Conservation (phyloP, 176 grass and related monocot species). For the Musa acuminata region DNA sequence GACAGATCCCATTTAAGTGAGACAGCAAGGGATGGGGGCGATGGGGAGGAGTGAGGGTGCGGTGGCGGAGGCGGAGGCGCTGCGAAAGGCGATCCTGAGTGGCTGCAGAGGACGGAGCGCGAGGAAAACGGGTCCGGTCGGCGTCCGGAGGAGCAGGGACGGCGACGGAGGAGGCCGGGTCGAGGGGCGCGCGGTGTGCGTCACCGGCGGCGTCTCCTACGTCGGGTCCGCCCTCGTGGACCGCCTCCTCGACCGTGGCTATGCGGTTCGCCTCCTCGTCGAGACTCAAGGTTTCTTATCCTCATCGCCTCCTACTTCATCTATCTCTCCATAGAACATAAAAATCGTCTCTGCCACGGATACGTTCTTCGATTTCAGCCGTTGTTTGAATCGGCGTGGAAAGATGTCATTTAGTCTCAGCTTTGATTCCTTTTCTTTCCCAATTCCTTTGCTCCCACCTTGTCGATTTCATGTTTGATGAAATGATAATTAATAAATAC, state of each 20-base stretch:
- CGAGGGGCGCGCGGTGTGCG: slow-evolving; percentile 53
- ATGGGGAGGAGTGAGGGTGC: slow-evolving; percentile 62
- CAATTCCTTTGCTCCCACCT: neutral
- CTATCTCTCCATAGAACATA: neutral
- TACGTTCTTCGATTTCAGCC: no score
- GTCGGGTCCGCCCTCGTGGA: slow-evolving; percentile 73
- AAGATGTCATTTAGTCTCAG: neutral
- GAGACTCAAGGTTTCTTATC: slow-evolving; percentile 58
- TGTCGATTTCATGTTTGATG: neutral
- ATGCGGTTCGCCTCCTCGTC: slow-evolving; percentile 75
- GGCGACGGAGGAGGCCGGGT: slow-evolving; percentile 18
- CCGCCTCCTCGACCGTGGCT: slow-evolving; percentile 64
- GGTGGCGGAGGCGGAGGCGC: slow-evolving; percentile 68
- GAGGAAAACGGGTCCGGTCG: slow-evolving; percentile 36
- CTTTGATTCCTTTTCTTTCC: neutral
- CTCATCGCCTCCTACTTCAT: neutral
- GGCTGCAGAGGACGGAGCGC: slow-evolving; percentile 4
- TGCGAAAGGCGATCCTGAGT: slow-evolving; percentile 39
- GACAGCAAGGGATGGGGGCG: slow-evolving; percentile 42
- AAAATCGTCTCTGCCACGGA: no score
- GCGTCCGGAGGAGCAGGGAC: slow-evolving; percentile 30
- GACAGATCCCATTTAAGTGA: neutral
- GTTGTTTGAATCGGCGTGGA: neutral
- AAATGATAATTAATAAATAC: neutral
- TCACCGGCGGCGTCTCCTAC: slow-evolving; percentile 84